Evolutionary conservation across 768 basidiomycete species (phyloP).

Genomic region (Russula lepida): DNA sequence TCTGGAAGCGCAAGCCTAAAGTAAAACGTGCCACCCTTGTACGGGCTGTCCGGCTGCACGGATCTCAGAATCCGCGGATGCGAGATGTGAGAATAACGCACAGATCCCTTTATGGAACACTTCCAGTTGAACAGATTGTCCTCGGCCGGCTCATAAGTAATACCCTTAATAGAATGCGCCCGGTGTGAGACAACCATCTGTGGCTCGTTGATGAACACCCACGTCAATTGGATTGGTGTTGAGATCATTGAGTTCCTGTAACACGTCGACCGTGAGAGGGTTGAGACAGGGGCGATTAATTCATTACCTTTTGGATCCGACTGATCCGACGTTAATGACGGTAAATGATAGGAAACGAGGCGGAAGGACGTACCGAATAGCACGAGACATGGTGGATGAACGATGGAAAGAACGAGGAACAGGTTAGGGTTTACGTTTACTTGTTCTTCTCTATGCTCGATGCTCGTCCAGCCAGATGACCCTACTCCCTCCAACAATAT

Average conservation of each 20-base stretch:
- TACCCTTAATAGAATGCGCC: constrained; percentile 37
- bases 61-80: constrained; percentile 3
- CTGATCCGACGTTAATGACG: constrained; percentile 29
- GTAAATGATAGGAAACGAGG: not conserved
- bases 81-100: constrained; percentile 35
- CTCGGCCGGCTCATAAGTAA: constrained; percentile 55
- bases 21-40: constrained; percentile 73
- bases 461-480: not conserved
- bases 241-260: constrained; percentile 61
- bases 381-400: not conserved
- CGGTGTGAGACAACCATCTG: constrained; percentile 7
- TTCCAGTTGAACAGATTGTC: constrained; percentile 74
- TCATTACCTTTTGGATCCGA: constrained; percentile 62
- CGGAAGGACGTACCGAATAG: constrained; percentile 8
- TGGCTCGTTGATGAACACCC: constrained; percentile 12
- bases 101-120: constrained; percentile 65
- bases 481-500: constrained; percentile 1
- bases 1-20: constrained; percentile 65
- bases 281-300: not conserved
- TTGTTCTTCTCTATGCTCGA: constrained; percentile 7
- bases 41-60: constrained; percentile 63
- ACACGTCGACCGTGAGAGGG: constrained; percentile 6
- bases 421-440: constrained; percentile 11
- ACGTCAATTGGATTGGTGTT: constrained; percentile 58
- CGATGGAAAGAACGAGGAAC: not conserved